Conservation (phyloP, 2,329 filamentous ascomycete genomes). For the Epichloe sylvatica region DNA sequence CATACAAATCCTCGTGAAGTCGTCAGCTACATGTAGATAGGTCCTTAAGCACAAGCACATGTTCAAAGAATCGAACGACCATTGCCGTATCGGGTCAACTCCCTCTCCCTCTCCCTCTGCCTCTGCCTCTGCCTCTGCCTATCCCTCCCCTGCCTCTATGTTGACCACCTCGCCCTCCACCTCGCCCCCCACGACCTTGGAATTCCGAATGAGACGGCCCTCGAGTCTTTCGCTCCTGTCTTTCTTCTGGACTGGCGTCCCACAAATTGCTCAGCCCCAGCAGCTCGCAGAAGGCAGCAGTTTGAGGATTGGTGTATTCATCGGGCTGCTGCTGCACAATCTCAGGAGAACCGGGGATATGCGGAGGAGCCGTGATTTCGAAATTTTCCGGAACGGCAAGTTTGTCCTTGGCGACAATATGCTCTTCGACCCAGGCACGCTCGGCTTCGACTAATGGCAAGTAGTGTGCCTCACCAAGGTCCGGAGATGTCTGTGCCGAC, state of each 20-base stretch:
- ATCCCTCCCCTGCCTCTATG: conserved; percentile 9
- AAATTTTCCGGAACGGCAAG: conserved; percentile 70
- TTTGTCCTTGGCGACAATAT: conserved; percentile 49
- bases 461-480: conserved; percentile 59
- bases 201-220: conserved; percentile 37
- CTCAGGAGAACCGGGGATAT: conserved; percentile 43
- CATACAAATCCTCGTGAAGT: too few relatives aligned
- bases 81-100: not conserved
- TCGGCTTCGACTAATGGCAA: conserved; percentile 52
- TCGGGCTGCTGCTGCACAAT: conserved; percentile 48
- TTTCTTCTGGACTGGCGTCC: conserved; percentile 58
- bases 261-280: conserved; percentile 65
- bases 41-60: not conserved
- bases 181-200: conserved; percentile 19
- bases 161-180: conserved; percentile 11
- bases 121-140: conserved; percentile 1
- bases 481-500: conserved; percentile 34
- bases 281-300: conserved; percentile 63
- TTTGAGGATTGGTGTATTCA: conserved; percentile 84
- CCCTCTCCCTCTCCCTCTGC: not conserved
- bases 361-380: conserved; percentile 56
- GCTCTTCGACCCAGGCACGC: conserved; percentile 64
- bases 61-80: not conserved
- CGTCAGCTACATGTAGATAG: too few relatives aligned
- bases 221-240: conserved; percentile 38